Percentiles rank a stretch among this genome's conserved stretches.
Evolutionary conservation across 2,329 filamentous ascomycete species (phyloP).

Genomic region (Reticulascus tulasneorum): DNA sequence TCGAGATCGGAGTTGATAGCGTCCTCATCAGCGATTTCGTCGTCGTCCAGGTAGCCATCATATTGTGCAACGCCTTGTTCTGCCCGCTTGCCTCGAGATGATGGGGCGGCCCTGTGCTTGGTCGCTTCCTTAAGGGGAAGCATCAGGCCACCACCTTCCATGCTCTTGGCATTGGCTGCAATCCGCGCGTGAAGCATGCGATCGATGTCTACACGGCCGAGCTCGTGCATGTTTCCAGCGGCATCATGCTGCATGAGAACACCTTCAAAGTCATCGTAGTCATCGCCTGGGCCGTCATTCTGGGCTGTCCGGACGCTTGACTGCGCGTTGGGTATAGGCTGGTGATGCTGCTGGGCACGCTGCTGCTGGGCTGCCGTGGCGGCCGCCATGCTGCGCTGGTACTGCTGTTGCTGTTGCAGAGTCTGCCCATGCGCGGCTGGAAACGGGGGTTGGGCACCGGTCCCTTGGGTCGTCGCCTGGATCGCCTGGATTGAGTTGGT

Average conservation of each 20-base stretch:
- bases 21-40: constrained; percentile 73
- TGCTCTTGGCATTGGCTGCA: constrained; percentile 59
- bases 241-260: constrained; percentile 56
- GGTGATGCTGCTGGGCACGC: constrained; percentile 24
- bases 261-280: constrained; percentile 52
- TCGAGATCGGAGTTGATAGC: constrained; percentile 98
- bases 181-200: constrained; percentile 65
- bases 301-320: constrained; percentile 36
- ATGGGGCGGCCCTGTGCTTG: constrained; percentile 24
- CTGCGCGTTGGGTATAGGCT: constrained; percentile 13
- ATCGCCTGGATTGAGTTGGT: constrained; percentile 63
- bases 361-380: constrained; percentile 15
- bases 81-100: constrained; percentile 13
- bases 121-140: constrained; percentile 60
- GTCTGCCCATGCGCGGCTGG: constrained; percentile 20
- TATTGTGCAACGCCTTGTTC: constrained; percentile 41
- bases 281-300: constrained; percentile 68
- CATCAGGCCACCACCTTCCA: constrained; percentile 76
- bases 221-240: constrained; percentile 49
- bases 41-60: constrained; percentile 63
- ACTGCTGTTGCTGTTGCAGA: constrained; percentile 21
- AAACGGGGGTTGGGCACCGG: constrained; percentile 25
- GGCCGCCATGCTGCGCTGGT: constrained; percentile 6
- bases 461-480: constrained; percentile 32
- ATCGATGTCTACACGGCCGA: constrained; percentile 63